Conservation (phyloP, 768 basidiomycete species). For the Mycena venus region DNA sequence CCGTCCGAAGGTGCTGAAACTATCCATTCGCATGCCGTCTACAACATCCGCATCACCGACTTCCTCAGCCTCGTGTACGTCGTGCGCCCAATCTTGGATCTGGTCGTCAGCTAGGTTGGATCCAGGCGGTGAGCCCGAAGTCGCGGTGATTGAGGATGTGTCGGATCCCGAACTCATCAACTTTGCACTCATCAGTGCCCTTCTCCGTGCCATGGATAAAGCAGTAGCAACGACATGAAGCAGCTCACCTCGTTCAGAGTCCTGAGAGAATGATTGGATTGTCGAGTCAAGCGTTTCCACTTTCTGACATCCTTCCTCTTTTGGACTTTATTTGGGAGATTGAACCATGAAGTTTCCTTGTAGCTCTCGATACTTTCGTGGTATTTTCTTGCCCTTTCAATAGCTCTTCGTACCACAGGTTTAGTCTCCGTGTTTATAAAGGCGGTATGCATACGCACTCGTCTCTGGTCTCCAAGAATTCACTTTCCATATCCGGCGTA, state of each 20-base stretch:
- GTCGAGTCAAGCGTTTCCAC: not conserved
- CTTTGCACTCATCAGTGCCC: not conserved
- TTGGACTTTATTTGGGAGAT: not conserved
- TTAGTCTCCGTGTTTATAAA: not conserved
- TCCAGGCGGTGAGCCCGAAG: conserved; percentile 2
- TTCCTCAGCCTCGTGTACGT: too few species aligned
- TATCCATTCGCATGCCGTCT: too few species aligned
- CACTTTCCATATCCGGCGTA: not conserved
- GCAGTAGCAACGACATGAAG: too few species aligned
- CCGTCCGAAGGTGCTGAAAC: too few species aligned
- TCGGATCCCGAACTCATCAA: conserved; percentile 10
- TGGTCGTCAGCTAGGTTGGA: not conserved
- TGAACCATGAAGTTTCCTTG: conserved; percentile 5
- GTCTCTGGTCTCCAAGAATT: not conserved
- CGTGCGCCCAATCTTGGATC: not conserved
- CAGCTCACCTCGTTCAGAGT: conserved; percentile 13
- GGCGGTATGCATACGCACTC: not conserved
- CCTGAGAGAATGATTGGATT: conserved; percentile 3
- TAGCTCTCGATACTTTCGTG: not conserved
- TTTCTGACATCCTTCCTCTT: conserved; percentile 3
- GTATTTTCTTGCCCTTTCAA: not conserved
- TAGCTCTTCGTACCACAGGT: not conserved
- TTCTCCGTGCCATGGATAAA: too few species aligned
- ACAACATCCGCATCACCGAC: too few species aligned
- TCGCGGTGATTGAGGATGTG: conserved; percentile 1